Evolutionary conservation across 371 early-diverging fungal genomes (phyloP).

Genomic region (Nematocida major): DNA sequence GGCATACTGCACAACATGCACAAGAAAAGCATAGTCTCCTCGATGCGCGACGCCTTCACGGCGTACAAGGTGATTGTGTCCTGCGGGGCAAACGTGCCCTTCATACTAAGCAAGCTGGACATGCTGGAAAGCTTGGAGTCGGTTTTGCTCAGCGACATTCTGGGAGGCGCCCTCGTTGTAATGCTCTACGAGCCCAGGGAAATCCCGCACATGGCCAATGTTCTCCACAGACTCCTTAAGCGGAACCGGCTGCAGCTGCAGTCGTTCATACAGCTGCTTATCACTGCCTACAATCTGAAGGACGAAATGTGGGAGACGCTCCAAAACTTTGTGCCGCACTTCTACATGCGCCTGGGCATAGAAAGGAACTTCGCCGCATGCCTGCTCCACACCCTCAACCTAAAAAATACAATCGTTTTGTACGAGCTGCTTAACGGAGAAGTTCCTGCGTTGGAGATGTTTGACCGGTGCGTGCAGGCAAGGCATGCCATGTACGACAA

Average conservation of each 20-base stretch:
- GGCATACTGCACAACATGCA: neutral
- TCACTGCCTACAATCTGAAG: slow-evolving; percentile 13
- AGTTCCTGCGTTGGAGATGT: slow-evolving; percentile 6
- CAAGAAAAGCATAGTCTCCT: neutral
- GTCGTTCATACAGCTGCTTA: slow-evolving; percentile 6
- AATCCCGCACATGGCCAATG: neutral
- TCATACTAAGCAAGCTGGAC: neutral
- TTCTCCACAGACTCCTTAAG: neutral
- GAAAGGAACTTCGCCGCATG: slow-evolving; percentile 13
- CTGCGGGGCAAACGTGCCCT: neutral
- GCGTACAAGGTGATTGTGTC: slow-evolving; percentile 37
- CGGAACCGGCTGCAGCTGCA: neutral
- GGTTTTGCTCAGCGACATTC: neutral
- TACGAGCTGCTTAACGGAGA: slow-evolving; percentile 36
- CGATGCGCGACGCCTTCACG: slow-evolving; percentile 40
- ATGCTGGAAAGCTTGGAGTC: neutral
- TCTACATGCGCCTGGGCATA: slow-evolving; percentile 1
- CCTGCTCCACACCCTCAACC: slow-evolving; percentile 13
- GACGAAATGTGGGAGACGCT: slow-evolving; percentile 7
- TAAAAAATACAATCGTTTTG: slow-evolving; percentile 20
- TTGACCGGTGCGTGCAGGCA: slow-evolving; percentile 11
- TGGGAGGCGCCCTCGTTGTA: slow-evolving; percentile 19
- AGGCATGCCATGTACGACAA: slow-evolving; percentile 1
- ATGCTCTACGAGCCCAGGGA: neutral
- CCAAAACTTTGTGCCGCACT: slow-evolving; percentile 15